Conservation (phyloP, 108 stramenopile genomes). For the Mayamaea pseudoterrestris region DNA sequence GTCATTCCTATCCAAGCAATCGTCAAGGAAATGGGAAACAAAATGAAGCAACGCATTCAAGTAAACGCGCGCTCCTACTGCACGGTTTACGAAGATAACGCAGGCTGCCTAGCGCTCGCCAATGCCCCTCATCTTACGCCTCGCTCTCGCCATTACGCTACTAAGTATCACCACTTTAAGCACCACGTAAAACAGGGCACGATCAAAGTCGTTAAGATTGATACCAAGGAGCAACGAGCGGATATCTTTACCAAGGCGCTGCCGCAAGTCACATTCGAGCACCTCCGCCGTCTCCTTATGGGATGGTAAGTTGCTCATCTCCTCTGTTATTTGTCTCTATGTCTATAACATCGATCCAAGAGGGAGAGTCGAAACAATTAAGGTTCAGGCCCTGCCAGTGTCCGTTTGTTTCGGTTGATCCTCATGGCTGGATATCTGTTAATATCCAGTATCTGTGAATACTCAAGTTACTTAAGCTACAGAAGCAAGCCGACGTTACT, state of each 20-base stretch:
- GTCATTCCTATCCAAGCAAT: constrained; percentile 18
- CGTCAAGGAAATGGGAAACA: constrained; percentile 1
- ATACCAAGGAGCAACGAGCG: constrained; percentile 4
- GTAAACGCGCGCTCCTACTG: neutral
- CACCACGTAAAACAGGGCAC: neutral
- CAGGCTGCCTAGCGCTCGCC: constrained; percentile 1
- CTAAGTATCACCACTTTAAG: constrained; percentile 19
- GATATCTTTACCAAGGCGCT: constrained; percentile 5
- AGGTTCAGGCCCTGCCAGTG: too few relatives aligned
- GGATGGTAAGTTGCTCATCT: too few relatives aligned
- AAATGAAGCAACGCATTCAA: neutral
- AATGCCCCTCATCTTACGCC: neutral
- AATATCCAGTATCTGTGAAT: too few relatives aligned
- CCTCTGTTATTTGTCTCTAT: too few relatives aligned
- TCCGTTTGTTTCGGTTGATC: too few relatives aligned
- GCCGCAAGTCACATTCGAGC: too few relatives aligned
- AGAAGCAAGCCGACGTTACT: too few relatives aligned
- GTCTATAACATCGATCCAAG: too few relatives aligned
- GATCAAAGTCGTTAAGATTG: neutral
- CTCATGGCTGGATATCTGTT: too few relatives aligned
- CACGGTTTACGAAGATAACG: constrained; percentile 27
- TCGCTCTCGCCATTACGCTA: constrained; percentile 21
- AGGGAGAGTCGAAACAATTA: too few relatives aligned
- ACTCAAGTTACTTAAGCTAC: too few relatives aligned
- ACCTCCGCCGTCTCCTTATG: too few relatives aligned